Conservation (phyloP, 2,329 filamentous ascomycete species). For the Fusarium verticillioides region DNA sequence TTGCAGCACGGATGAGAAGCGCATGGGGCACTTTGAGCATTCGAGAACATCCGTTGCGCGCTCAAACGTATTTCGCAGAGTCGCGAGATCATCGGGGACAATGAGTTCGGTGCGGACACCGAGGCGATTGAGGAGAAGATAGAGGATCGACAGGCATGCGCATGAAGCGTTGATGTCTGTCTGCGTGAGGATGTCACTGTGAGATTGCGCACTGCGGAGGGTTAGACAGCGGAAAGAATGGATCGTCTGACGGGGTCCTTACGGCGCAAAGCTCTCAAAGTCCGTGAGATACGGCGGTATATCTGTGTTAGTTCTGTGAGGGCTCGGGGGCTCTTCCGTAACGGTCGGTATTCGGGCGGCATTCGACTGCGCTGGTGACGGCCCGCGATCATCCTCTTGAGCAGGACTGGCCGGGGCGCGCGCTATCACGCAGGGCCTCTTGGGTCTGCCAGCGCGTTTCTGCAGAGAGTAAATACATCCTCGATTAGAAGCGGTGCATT, state of each 20-base stretch:
- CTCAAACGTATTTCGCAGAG: not conserved
- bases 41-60: not conserved
- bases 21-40: not conserved
- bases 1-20: conserved; percentile 1
- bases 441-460: not conserved
- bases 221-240: not conserved
- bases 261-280: not conserved
- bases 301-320: not conserved
- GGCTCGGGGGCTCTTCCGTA: not conserved
- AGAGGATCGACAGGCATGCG: conserved; percentile 1
- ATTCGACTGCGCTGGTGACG: not conserved
- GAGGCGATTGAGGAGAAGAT: conserved; percentile 4
- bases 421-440: not conserved
- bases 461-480: not conserved
- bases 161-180: conserved; percentile 10
- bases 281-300: not conserved
- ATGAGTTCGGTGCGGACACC: not conserved
- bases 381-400: not conserved
- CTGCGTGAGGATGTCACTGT: not conserved
- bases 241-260: not conserved
- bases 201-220: not conserved
- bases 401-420: not conserved
- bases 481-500: not conserved
- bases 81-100: not conserved
- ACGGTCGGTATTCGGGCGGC: not conserved